A percentile compares a stretch with the other conserved stretches of the same genome.
Evolutionary conservation across 2,329 filamentous ascomycete genomes (phyloP).

Genomic region (Sporothrix brasiliensis): DNA sequence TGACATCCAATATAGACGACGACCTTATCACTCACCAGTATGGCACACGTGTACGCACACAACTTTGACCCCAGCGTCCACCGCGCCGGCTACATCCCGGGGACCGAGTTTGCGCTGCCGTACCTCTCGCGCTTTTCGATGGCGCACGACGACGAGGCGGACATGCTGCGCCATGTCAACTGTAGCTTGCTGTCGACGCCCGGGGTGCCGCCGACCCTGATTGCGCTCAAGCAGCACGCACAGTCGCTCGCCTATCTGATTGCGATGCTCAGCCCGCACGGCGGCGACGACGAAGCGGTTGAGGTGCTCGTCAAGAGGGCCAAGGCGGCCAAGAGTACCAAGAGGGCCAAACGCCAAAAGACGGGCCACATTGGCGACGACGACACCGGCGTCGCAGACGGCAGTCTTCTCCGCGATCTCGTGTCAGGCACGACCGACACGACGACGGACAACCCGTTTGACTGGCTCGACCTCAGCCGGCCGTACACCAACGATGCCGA

Average conservation of each 20-base stretch:
- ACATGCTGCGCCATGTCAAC: slow-evolving; percentile 54
- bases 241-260: slow-evolving; percentile 61
- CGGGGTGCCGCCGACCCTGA: slow-evolving; percentile 56
- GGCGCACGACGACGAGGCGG: slow-evolving; percentile 40
- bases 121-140: slow-evolving; percentile 48
- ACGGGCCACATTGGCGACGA: background rate
- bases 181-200: slow-evolving; percentile 61
- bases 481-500: slow-evolving; percentile 54
- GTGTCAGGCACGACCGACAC: background rate
- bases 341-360: background rate
- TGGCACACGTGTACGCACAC: slow-evolving; percentile 36
- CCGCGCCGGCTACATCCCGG: slow-evolving; percentile 40
- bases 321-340: background rate
- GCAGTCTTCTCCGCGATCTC: slow-evolving; percentile 1
- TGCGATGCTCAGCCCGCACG: slow-evolving; percentile 48
- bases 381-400: background rate
- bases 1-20: too few relatives aligned
- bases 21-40: background rate
- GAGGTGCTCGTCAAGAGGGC: slow-evolving; percentile 15
- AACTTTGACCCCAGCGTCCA: slow-evolving; percentile 32
- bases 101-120: slow-evolving; percentile 48
- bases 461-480: slow-evolving; percentile 58
- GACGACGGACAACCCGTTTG: slow-evolving; percentile 52
- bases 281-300: slow-evolving; percentile 30
- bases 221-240: slow-evolving; percentile 62